Evolutionary conservation across 148 eudicot species (phyloP).

Genomic region (Camellia sinensis): DNA sequence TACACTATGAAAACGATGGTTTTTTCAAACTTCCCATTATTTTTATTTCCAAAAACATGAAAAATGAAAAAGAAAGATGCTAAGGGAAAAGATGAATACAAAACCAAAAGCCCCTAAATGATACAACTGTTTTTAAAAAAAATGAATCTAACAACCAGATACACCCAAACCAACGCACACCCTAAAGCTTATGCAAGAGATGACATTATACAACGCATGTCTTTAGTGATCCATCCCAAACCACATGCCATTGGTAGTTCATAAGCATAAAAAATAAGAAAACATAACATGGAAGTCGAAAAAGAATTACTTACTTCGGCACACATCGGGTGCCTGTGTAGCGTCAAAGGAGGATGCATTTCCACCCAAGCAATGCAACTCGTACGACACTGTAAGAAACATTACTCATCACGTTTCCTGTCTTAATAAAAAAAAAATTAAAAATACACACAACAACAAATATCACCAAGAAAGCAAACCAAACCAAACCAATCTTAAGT

Average conservation of each 20-base stretch:
- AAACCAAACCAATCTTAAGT: neutral
- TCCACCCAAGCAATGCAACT: slow-evolving; percentile 7
- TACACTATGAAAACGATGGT: too few species aligned
- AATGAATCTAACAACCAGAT: neutral
- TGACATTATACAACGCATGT: neutral
- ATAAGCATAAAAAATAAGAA: neutral
- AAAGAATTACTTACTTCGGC: slow-evolving; percentile 65
- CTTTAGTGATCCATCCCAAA: neutral
- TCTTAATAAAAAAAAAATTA: too few species aligned
- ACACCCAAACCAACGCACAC: neutral
- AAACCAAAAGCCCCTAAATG: neutral
- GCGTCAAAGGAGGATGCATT: slow-evolving; percentile 88
- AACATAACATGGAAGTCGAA: neutral
- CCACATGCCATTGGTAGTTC: too few species aligned
- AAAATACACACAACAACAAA: neutral
- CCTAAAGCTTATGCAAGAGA: neutral
- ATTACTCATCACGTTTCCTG: neutral
- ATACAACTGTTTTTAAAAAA: neutral
- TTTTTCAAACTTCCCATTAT: too few species aligned
- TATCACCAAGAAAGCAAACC: neutral
- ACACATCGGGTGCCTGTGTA: slow-evolving; percentile 89
- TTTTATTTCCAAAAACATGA: too few species aligned
- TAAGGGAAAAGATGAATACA: neutral
- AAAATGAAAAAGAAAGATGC: too few species aligned
- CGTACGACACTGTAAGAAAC: neutral